Evolutionary conservation across 305 asterid species (phyloP), one percentile per base, ranked within the genome.

Genomic region (Solanum hybrid): DNA sequence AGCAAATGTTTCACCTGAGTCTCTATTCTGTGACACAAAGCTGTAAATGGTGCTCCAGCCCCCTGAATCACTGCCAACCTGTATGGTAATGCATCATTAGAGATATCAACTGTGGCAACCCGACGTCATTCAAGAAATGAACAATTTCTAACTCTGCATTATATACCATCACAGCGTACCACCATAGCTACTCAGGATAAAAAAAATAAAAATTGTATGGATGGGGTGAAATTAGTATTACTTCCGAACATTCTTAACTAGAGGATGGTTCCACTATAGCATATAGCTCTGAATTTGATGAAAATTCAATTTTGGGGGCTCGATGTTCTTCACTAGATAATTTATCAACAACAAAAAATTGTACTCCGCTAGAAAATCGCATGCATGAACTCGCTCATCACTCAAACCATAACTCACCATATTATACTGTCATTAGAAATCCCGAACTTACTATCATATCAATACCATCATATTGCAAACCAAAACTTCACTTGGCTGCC

Each of bases 41-140:
- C 94, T 93, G 94, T 72, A 93, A 37, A 89, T 92, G 87, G 87
- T 29, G 92, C 98, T 96, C 99, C 98, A 96, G 64, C 98, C 97
- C 89, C 94, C 95, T 2, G 92, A 90, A 93, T 95, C 95, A 92
- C 97, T 94, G 78, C 99, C 99, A 24, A 93, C 98, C 98, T 97
- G 94, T 60, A 89, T 88, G 75, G 90, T 84, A 78, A 34, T 42
- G 89, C 86, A 75, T 15, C 72, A 22, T 72, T 75, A 72, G 51
- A 85, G 24, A 32, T 60, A 85, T 60, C 40, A 32, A 85, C 76
- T 32, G 32, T 2, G 76, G 24, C 32, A 56, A 32, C 88, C 14
- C 3, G 22, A 56, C 88, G 6, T 56, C 51, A 34, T 31, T 85
- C 31, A 60, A 22, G 51, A 85, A 85, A 12, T 56, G 77, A 19